Percentiles rank a stretch among this genome's conserved stretches.
phyloP scores from a whole-genome alignment of 768 basidiomycete genomes.

The Cyathus striatus region DNA sequence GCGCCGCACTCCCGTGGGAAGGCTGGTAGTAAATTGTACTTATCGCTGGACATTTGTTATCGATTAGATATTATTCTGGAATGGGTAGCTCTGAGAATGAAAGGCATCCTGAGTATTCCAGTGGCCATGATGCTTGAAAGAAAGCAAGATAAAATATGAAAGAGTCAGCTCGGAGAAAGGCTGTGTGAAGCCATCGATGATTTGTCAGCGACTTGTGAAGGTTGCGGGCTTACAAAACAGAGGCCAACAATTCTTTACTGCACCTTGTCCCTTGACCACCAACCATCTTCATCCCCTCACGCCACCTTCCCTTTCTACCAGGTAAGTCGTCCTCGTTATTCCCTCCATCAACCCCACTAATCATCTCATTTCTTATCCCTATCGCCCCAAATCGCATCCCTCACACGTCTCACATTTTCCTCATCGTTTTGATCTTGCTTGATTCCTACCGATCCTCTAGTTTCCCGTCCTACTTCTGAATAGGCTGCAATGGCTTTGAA shows the following conservation, averaged over 20 bases:
- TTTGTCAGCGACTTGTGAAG: no score
- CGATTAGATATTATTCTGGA: no score
- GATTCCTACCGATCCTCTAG: conserved; percentile 30
- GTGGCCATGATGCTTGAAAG: no score
- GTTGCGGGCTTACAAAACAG: conserved; percentile 44
- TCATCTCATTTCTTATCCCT: conserved; percentile 9
- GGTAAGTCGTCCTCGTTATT: conserved; percentile 22
- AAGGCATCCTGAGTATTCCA: no score
- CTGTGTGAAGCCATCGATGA: no score
- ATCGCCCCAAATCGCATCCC: conserved; percentile 29
- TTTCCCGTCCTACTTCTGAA: conserved; percentile 21
- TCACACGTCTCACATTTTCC: conserved; percentile 6
- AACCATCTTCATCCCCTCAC: conserved; percentile 28
- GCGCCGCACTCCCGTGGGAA: no score
- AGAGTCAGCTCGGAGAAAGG: no score
- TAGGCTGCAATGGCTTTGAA: conserved; percentile 80
- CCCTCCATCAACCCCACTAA: conserved; percentile 9
- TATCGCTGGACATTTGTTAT: no score
- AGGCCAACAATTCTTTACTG: conserved; percentile 33
- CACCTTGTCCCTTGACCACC: conserved; percentile 49
- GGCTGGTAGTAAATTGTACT: no score
- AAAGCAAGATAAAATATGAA: no score
- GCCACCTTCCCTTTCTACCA: conserved; percentile 17
- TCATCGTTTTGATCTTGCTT: conserved; percentile 36
- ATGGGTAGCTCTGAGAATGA: no score